Conservation (phyloP, 257 asterid genomes). For the Petunia axillaris region DNA sequence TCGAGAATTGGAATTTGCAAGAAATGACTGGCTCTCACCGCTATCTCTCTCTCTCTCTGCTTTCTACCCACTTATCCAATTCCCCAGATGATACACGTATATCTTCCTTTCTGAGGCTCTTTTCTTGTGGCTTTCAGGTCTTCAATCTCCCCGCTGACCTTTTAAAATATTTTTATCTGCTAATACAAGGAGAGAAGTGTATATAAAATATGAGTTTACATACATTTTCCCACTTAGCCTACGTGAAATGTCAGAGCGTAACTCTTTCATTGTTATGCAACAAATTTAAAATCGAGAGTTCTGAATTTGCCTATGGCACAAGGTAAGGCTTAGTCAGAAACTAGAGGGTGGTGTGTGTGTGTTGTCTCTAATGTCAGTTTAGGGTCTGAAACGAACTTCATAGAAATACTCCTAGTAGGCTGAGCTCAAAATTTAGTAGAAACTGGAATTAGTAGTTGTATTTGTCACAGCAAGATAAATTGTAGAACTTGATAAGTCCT, state of each 20-base stretch:
- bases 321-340: not conserved
- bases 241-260: not conserved
- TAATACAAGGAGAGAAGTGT: not conserved
- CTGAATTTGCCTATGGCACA: not conserved
- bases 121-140: not conserved
- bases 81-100: slow-evolving; percentile 24
- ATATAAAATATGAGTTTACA: not conserved
- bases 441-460: not conserved
- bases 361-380: slow-evolving; percentile 5
- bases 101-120: not conserved
- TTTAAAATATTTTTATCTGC: no score
- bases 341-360: no score
- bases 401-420: not conserved
- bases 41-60: slow-evolving; percentile 19
- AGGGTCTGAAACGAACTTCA: not conserved
- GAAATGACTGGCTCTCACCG: slow-evolving; percentile 35
- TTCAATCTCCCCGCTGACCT: no score
- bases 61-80: slow-evolving; percentile 20
- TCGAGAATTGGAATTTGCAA: slow-evolving; percentile 34
- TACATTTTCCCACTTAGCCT: slow-evolving; percentile 18
- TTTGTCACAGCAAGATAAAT: not conserved
- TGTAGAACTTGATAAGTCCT: not conserved
- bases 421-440: not conserved
- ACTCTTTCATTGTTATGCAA: not conserved
- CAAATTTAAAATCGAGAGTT: no score